Evolutionary conservation across 78 protist genomes (phyloP).

Genomic region (Speleostelium caveatum): DNA sequence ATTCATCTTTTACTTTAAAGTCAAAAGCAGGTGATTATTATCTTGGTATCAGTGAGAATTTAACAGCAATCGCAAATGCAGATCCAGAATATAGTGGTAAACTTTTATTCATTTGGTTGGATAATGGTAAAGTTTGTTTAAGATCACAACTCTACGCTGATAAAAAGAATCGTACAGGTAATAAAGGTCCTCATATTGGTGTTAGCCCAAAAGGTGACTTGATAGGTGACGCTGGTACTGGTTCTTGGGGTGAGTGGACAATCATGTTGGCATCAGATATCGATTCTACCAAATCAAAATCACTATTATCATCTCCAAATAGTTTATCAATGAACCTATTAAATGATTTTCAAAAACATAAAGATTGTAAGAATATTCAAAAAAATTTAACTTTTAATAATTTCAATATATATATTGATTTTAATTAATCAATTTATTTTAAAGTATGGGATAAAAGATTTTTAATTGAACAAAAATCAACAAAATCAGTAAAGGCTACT

Average conservation of each 20-base stretch:
- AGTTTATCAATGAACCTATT: constrained; percentile 8
- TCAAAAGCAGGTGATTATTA: constrained; percentile 8
- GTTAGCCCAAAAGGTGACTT: constrained; percentile 50
- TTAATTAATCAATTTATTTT: background rate
- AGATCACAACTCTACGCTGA: background rate
- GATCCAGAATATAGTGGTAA: constrained; percentile 29
- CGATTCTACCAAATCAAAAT: background rate
- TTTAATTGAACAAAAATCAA: constrained; percentile 20
- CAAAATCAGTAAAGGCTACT: constrained; percentile 18
- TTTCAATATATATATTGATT: background rate
- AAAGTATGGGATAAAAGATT: constrained; percentile 17
- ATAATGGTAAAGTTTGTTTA: constrained; percentile 43
- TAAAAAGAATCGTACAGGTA: constrained; percentile 58
- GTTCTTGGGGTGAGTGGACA: constrained; percentile 63
- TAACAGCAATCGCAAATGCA: background rate
- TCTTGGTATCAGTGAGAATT: constrained; percentile 29
- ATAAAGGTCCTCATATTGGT: constrained; percentile 68
- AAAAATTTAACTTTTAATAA: too few relatives aligned
- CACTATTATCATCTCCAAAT: background rate
- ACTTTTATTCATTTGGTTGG: constrained; percentile 11
- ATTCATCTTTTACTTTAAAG: background rate
- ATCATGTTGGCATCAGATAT: background rate
- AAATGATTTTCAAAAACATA: constrained; percentile 12
- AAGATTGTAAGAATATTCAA: constrained; percentile 9
- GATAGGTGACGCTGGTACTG: constrained; percentile 75